Conservation (phyloP, 2,329 filamentous ascomycete species). For the Onygena corvina region DNA sequence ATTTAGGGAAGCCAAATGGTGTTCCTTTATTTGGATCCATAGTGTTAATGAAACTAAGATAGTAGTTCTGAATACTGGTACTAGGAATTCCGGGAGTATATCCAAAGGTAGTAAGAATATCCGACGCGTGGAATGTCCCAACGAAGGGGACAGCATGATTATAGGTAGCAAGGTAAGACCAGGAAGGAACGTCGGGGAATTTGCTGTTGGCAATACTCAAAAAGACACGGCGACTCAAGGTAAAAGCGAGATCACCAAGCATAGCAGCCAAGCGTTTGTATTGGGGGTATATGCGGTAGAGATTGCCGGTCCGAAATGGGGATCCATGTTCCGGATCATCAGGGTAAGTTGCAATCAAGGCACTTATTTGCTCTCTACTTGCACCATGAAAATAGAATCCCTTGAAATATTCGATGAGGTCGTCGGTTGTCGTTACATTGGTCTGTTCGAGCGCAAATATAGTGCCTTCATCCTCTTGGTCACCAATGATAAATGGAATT, state of each 20-base stretch:
- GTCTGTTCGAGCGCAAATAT: constrained; percentile 58
- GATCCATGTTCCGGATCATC: constrained; percentile 48
- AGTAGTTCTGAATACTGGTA: constrained; percentile 53
- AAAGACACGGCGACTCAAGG: constrained; percentile 54
- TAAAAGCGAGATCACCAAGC: constrained; percentile 64
- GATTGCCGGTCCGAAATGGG: constrained; percentile 55
- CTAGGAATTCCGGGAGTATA: constrained; percentile 51
- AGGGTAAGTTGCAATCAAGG: constrained; percentile 52
- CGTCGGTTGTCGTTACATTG: constrained; percentile 51
- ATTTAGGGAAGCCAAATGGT: constrained; percentile 30
- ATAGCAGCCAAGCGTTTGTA: constrained; percentile 68
- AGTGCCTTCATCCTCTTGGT: constrained; percentile 39
- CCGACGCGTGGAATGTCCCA: constrained; percentile 63
- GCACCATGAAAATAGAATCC: constrained; percentile 50
- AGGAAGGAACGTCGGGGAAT: constrained; percentile 50
- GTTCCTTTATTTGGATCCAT: constrained; percentile 54
- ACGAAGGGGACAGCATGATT: constrained; percentile 57
- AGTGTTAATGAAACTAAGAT: constrained; percentile 58
- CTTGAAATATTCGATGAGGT: constrained; percentile 51
- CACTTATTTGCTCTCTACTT: constrained; percentile 39
- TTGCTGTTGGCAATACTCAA: constrained; percentile 38
- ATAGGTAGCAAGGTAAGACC: constrained; percentile 67
- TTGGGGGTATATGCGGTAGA: constrained; percentile 64
- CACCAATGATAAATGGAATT: constrained; percentile 6
- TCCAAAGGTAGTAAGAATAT: constrained; percentile 56